These are phyloP conservation scores for Cladosporium sp. DNA, from an alignment of 2,329 filamentous ascomycete genomes.

Conservation along the genomic window DNA sequence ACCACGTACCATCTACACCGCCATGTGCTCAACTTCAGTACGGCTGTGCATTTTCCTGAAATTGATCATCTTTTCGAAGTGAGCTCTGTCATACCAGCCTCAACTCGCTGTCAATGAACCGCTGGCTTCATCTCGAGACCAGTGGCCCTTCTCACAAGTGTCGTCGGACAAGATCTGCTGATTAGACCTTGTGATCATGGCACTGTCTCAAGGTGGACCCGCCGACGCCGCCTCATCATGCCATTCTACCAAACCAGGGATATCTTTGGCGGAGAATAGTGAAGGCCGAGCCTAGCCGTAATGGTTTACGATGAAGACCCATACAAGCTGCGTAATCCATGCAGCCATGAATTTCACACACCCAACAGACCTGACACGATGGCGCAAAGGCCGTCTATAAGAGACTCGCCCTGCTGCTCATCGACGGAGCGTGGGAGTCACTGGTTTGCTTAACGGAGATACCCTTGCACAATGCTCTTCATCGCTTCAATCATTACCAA, in stretches of 20 bases:
- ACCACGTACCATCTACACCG: too few relatives aligned
- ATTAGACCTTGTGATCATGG: too few relatives aligned
- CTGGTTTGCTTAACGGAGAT: not conserved
- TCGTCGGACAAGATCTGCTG: too few relatives aligned
- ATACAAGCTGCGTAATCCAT: conserved; percentile 3
- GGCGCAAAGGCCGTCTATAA: conserved; percentile 11
- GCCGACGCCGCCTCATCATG: conserved; percentile 5
- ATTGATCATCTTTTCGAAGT: too few relatives aligned
- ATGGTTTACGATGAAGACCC: not conserved
- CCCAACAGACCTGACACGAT: conserved; percentile 7
- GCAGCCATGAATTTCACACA: conserved; percentile 5
- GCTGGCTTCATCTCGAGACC: too few relatives aligned
- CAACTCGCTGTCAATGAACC: too few relatives aligned
- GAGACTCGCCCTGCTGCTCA: not conserved
- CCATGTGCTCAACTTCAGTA: too few relatives aligned
- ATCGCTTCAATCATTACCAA: conserved; percentile 15
- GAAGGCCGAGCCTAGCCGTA: conserved; percentile 7
- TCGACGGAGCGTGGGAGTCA: not conserved
- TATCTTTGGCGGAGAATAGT: not conserved
- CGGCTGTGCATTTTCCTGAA: too few relatives aligned
- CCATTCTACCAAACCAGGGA: not conserved
- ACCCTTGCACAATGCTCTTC: conserved; percentile 19
- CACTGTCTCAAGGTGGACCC: not conserved
- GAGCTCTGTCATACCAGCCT: too few relatives aligned
- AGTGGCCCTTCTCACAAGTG: too few relatives aligned